Base-by-base conservation (phyloP, 768 basidiomycete genomes). In the Phaffia tasmanica region DNA sequence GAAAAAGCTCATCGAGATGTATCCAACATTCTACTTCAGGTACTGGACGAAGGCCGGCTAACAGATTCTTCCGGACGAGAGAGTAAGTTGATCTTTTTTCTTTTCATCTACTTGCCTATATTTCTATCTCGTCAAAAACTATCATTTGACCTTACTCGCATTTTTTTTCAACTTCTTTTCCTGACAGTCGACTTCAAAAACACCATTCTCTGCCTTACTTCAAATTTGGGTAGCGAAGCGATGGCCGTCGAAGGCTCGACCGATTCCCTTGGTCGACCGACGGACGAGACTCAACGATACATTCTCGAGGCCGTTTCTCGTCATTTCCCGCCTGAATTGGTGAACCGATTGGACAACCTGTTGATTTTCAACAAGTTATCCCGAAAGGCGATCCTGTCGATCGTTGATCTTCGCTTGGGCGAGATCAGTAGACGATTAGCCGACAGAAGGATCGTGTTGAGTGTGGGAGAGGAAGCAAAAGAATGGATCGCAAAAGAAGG, bases 351-450 rank as follows among this genome's bases (percentile, higher is more conserved):
- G 27, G 67, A 69, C 67, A 69, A 69, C 1, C 87, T 88, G 77
- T 79, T 87, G 19, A 85, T 94, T 11, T 94, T 95, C 80, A 93
- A 93, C 80, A 92, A 90, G 73, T 83, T 95, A 21, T 85, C 87
- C 1, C 81, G 80, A 29, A 74, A 77, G 27, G 85, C 86, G 3
- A 87, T 93, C 62, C 77, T 88, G n/a, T 78, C 86, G 57, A 86
- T 95, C 27, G 89, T 93, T 23, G 79, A 79, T 3, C 79, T 94
- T 9, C 84, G 90, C 11, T 79, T 94, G 21, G 77, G 79, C 16
- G 91, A 94, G 62, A 84, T 93, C 0, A 81, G 84, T 18, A 78
- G 80, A 0, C 79, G 91, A 48, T 77, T 94, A 48, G 80, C 79
- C 68, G 77, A 81, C 58, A 79, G 86, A 42, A 77, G 86, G 21